Percentiles rank a stretch among this genome's conserved stretches.
Evolutionary conservation across 257 asterid species (phyloP).

Genomic region (Fraxinus cuspidata): DNA sequence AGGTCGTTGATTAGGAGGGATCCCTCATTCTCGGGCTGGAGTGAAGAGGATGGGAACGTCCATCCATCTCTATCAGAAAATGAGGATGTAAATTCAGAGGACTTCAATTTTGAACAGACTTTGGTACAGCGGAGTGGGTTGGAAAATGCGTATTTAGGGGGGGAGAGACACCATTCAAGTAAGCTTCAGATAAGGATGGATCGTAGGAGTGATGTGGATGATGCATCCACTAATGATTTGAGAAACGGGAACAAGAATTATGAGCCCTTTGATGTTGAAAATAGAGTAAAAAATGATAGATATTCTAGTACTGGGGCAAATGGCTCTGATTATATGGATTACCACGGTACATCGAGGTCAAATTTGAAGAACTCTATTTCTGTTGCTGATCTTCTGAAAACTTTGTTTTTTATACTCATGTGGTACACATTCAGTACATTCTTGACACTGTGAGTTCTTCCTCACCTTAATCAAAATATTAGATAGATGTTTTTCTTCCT

Average conservation of each 20-base stretch:
- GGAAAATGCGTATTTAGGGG: conserved; percentile 36
- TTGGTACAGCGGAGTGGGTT: conserved; percentile 27
- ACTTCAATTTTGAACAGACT: conserved; percentile 55
- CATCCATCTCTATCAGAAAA: conserved; percentile 36
- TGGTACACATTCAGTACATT: conserved; percentile 98
- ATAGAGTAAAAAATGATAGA: conserved; percentile 28
- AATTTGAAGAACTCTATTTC: conserved; percentile 43
- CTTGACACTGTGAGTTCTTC: conserved; percentile 76
- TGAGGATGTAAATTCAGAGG: conserved; percentile 33
- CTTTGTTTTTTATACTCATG: conserved; percentile 71
- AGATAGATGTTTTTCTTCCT: not conserved
- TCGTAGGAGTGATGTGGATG: conserved; percentile 36
- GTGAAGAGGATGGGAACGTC: conserved; percentile 53
- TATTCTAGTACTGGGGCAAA: conserved; percentile 25
- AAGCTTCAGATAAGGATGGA: conserved; percentile 53
- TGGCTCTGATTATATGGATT: conserved; percentile 23
- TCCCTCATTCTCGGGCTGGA: conserved; percentile 79
- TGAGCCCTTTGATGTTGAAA: conserved; percentile 71
- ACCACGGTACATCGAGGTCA: conserved; percentile 25
- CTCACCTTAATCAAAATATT: conserved; percentile 1
- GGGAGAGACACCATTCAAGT: conserved; percentile 30
- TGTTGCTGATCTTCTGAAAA: conserved; percentile 71
- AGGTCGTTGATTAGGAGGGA: conserved; percentile 47
- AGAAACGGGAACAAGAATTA: conserved; percentile 43
- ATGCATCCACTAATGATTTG: conserved; percentile 32